Evolutionary conservation across 1,284 basidiomycete species (phyloP).

Genomic region (Vanrija sp.): DNA sequence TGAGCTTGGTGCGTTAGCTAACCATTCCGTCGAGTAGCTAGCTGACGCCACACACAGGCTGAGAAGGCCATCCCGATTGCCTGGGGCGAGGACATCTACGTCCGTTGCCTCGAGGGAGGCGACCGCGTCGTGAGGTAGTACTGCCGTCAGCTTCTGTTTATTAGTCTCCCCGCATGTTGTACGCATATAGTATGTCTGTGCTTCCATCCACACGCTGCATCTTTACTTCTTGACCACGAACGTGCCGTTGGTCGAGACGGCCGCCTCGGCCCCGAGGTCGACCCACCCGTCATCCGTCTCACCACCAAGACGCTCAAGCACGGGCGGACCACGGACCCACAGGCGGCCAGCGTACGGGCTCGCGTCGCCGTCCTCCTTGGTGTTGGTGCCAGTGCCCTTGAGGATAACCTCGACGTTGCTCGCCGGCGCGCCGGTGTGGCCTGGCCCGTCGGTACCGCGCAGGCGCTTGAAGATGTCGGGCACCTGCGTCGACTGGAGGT

Average conservation of each 20-base stretch:
- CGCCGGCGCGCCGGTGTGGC: conserved; percentile 42
- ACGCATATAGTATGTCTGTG: neutral
- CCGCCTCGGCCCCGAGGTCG: conserved; percentile 27
- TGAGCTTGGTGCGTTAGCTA: conserved; percentile 1
- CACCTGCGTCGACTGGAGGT: conserved; percentile 34
- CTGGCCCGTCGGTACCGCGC: conserved; percentile 5
- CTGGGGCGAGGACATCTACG: conserved; percentile 38
- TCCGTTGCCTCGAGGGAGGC: conserved; percentile 43
- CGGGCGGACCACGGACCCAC: conserved; percentile 33
- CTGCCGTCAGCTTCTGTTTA: too few relatives aligned
- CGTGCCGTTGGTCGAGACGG: conserved; percentile 40
- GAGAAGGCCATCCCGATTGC: conserved; percentile 33
- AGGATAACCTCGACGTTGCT: conserved; percentile 44
- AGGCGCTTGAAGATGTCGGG: conserved; percentile 16
- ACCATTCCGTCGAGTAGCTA: fast-evolving
- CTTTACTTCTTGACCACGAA: conserved; percentile 17
- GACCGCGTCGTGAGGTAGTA: conserved; percentile 28
- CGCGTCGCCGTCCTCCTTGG: conserved; percentile 11
- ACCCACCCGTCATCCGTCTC: conserved; percentile 29
- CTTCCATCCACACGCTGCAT: neutral
- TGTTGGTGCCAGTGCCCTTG: conserved; percentile 18
- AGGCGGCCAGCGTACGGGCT: conserved; percentile 22
- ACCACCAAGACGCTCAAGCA: conserved; percentile 14
- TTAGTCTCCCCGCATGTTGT: neutral
- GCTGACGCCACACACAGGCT: conserved; percentile 18